Evolutionary conservation across 495 filamentous ascomycete genomes (phyloP).

Genomic region (Tuber microsphaerosporum): DNA sequence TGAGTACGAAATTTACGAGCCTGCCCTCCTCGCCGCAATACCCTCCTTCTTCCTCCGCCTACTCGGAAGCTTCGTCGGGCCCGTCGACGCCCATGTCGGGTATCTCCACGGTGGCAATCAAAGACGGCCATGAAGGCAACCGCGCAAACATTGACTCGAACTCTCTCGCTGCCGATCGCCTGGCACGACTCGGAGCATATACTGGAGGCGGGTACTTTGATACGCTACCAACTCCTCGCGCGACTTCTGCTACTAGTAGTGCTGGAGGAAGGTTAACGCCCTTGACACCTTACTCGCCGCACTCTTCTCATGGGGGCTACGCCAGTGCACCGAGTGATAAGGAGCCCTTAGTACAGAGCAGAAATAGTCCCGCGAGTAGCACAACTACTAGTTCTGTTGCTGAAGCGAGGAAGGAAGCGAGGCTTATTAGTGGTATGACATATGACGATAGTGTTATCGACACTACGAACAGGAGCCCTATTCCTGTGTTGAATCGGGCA

Average conservation of each 20-base stretch:
- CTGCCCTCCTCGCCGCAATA: constrained; percentile 16
- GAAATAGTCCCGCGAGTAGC: constrained; percentile 29
- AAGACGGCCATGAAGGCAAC: constrained; percentile 41
- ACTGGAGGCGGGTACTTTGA: constrained; percentile 32
- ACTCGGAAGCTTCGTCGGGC: constrained; percentile 16
- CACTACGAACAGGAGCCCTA: constrained; percentile 46
- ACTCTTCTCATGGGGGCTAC: background rate
- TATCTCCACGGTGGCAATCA: constrained; percentile 41
- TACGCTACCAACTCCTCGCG: constrained; percentile 5
- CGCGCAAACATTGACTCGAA: constrained; percentile 21
- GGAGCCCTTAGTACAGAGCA: background rate
- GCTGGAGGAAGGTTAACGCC: constrained; percentile 8
- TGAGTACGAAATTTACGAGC: constrained; percentile 26
- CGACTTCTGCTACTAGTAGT: background rate
- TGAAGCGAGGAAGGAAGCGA: constrained; percentile 43
- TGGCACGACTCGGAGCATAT: constrained; percentile 19
- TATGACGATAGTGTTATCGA: constrained; percentile 52
- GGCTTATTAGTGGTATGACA: constrained; percentile 53
- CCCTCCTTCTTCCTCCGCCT: constrained; percentile 1
- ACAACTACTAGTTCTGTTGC: constrained; percentile 32
- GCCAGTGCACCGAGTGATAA: constrained; percentile 4
- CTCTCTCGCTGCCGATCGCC: constrained; percentile 24
- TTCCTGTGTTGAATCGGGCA: constrained; percentile 14
- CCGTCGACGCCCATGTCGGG: constrained; percentile 40
- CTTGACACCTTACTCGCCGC: background rate